A percentile compares a stretch with the other conserved stretches of the same genome.
phyloP scores from a whole-genome alignment of 1,139 yeast species.

The Candida mesenterica region DNA sequence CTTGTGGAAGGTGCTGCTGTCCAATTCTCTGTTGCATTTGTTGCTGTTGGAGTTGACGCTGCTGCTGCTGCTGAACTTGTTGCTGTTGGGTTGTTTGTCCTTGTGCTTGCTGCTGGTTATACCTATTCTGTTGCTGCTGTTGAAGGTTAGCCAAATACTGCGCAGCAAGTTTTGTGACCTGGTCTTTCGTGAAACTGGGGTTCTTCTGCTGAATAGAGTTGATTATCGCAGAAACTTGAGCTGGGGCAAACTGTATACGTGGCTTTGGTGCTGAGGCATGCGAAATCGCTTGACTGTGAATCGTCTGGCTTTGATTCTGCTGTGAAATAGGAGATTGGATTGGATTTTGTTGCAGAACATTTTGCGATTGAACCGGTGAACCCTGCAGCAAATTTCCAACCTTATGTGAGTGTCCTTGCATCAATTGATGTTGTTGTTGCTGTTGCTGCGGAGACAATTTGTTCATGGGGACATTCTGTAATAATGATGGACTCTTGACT shows the following conservation, averaged over 20 bases:
- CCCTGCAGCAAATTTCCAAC: background rate
- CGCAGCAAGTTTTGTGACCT: constrained; percentile 71
- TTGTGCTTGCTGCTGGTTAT: constrained; percentile 24
- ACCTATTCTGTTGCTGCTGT: constrained; percentile 44
- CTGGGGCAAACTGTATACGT: constrained; percentile 51
- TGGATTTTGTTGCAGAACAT: constrained; percentile 3
- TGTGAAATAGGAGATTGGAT: background rate
- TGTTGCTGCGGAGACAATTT: constrained; percentile 6
- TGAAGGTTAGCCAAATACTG: constrained; percentile 62
- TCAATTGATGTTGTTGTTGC: constrained; percentile 1
- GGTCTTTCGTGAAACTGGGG: constrained; percentile 67
- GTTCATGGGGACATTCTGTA: constrained; percentile 6
- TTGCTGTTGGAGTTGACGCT: constrained; percentile 8
- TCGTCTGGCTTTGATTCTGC: background rate
- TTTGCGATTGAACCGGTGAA: background rate
- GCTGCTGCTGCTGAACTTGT: constrained; percentile 20
- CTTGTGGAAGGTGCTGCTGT: constrained; percentile 5
- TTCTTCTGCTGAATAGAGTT: constrained; percentile 67
- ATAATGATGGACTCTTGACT: constrained; percentile 8
- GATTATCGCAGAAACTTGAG: constrained; percentile 69
- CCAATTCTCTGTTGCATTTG: constrained; percentile 11
- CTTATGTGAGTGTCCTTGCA: background rate
- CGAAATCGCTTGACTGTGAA: constrained; percentile 4
- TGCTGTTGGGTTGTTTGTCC: constrained; percentile 33
- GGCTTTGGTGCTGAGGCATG: constrained; percentile 22